Percentiles rank a stretch among this genome's conserved stretches.
Conservation (phyloP, 257 asterid species). For the Cruciata laevipes region DNA sequence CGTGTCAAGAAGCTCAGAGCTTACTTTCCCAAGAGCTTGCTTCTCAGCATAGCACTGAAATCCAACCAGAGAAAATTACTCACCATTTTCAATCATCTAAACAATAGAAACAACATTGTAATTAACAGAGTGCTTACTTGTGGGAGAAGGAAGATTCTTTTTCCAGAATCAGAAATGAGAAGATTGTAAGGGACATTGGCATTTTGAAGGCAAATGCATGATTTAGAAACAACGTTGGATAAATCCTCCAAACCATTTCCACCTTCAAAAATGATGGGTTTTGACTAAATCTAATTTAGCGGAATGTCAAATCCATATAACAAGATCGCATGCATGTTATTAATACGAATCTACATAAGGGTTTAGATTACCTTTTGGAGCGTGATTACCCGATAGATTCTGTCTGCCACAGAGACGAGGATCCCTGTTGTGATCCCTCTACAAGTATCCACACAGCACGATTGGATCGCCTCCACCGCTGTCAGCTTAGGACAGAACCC, state of each 20-base stretch:
- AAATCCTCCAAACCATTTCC: conserved; percentile 55
- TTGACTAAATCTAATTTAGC: no score
- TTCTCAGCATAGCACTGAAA: conserved; percentile 92
- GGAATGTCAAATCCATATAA: no score
- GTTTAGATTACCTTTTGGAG: no score
- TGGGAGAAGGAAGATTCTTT: conserved; percentile 77
- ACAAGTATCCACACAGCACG: no score
- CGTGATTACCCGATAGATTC: no score
- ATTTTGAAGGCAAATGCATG: conserved; percentile 80
- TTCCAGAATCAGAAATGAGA: conserved; percentile 76
- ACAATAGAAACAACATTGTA: neutral
- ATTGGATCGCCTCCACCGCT: no score
- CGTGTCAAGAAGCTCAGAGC: conserved; percentile 74
- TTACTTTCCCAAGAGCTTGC: conserved; percentile 94
- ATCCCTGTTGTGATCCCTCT: no score
- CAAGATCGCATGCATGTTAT: no score
- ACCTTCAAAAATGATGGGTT: conserved; percentile 72
- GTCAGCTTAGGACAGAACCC: no score
- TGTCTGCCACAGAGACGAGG: no score
- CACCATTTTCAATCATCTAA: conserved; percentile 1
- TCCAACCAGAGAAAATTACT: conserved; percentile 15
- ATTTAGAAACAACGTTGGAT: conserved; percentile 58
- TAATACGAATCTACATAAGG: no score
- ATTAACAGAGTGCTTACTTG: conserved; percentile 65
- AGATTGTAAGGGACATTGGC: conserved; percentile 78